Conservation (phyloP, 164 flowering plant species). For the Vitis amurensis region DNA sequence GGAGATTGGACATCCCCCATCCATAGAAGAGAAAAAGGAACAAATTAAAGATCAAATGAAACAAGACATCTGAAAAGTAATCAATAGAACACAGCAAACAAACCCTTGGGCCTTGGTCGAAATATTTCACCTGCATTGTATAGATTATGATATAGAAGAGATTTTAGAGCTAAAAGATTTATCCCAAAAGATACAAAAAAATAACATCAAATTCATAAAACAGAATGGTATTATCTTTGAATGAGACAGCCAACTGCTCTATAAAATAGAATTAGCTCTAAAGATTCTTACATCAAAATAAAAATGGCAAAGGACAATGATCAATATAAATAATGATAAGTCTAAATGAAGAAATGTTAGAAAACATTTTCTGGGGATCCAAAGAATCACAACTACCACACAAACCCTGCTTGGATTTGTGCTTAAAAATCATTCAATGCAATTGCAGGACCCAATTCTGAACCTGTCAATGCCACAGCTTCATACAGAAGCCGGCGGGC, state of each 20-base stretch:
- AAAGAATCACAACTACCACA: conserved; percentile 21
- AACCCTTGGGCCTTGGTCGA: too few species aligned
- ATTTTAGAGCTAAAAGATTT: too few species aligned
- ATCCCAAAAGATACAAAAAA: too few species aligned
- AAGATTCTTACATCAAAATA: conserved; percentile 14
- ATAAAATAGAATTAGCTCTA: conserved; percentile 5
- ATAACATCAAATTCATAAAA: too few species aligned
- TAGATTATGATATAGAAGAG: too few species aligned
- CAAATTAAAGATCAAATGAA: too few species aligned
- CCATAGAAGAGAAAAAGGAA: too few species aligned
- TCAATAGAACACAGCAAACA: too few species aligned
- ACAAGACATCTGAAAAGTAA: too few species aligned
- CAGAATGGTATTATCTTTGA: too few species aligned
- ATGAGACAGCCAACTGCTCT: neutral
- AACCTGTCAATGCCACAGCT: conserved; percentile 67
- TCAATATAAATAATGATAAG: conserved; percentile 12
- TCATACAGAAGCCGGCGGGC: conserved; percentile 75
- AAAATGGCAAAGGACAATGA: conserved; percentile 16
- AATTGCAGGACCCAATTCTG: neutral
- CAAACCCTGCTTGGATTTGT: conserved; percentile 9
- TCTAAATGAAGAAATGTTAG: conserved; percentile 12
- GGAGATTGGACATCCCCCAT: too few species aligned
- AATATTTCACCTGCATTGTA: too few species aligned
- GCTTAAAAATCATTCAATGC: neutral
- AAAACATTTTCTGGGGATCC: neutral